A percentile compares a stretch with the other conserved stretches of the same genome.
phyloP scores from a whole-genome alignment of 768 basidiomycete species.

The Lentinula aciculospora region DNA sequence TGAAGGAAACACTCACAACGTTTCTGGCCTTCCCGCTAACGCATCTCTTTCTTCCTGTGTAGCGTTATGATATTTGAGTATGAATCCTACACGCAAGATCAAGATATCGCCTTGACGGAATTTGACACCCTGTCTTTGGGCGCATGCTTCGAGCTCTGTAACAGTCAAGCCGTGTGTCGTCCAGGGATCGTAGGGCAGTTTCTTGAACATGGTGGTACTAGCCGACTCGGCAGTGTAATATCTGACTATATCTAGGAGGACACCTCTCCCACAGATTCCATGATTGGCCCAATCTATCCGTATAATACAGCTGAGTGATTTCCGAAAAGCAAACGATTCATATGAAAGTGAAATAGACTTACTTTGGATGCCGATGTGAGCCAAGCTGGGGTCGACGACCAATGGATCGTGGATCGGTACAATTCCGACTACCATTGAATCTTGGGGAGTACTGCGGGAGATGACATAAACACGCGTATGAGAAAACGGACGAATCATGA shows the following conservation, averaged over 20 bases:
- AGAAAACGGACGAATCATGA: too few relatives aligned
- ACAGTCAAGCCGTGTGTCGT: slow-evolving; percentile 45
- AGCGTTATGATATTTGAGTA: slow-evolving; percentile 42
- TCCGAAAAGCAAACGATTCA: too few relatives aligned
- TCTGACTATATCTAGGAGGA: slow-evolving; percentile 58
- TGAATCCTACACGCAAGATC: slow-evolving; percentile 57
- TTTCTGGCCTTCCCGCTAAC: slow-evolving; percentile 36
- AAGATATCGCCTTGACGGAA: slow-evolving; percentile 60
- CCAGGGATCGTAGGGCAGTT: slow-evolving; percentile 63
- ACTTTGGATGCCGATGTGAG: slow-evolving; percentile 67
- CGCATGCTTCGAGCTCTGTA: slow-evolving; percentile 53
- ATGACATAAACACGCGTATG: not conserved
- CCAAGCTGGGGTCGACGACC: slow-evolving; percentile 37
- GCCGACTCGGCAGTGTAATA: slow-evolving; percentile 34
- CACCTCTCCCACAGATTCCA: slow-evolving; percentile 65
- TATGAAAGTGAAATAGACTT: too few relatives aligned
- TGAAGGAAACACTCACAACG: slow-evolving; percentile 36
- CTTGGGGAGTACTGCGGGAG: slow-evolving; percentile 32
- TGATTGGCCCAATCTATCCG: slow-evolving; percentile 61
- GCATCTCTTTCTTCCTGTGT: slow-evolving; percentile 39
- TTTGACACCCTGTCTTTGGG: slow-evolving; percentile 48
- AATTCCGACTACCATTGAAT: slow-evolving; percentile 37
- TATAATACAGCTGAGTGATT: not conserved
- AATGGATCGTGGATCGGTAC: slow-evolving; percentile 43
- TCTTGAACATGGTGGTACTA: slow-evolving; percentile 15